phyloP scores from a whole-genome alignment of 2,329 filamentous ascomycete genomes.

The Cladorrhinum sp. region DNA sequence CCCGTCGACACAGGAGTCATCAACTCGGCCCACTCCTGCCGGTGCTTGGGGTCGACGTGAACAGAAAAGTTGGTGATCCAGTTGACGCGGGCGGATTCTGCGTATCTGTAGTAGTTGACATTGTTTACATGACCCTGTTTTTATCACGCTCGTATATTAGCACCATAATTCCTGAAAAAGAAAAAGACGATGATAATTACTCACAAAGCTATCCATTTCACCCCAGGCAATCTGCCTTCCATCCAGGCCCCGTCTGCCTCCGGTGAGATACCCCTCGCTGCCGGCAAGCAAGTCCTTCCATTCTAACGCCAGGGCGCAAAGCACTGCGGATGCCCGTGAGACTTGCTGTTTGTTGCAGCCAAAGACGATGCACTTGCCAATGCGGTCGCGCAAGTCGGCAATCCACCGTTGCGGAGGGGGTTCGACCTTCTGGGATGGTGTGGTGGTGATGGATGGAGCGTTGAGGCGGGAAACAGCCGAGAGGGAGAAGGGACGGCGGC shows the following conservation, averaged over 20 bases:
- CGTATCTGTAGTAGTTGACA: slow-evolving; percentile 77
- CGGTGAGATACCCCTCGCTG: slow-evolving; percentile 71
- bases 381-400: slow-evolving; percentile 60
- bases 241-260: slow-evolving; percentile 59
- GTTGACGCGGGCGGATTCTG: slow-evolving; percentile 76
- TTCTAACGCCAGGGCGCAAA: slow-evolving; percentile 57
- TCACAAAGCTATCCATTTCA: slow-evolving; percentile 66
- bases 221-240: slow-evolving; percentile 74
- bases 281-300: slow-evolving; percentile 73
- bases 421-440: slow-evolving; percentile 14
- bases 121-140: slow-evolving; percentile 78
- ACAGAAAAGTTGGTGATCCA: slow-evolving; percentile 70
- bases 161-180: background rate
- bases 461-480: slow-evolving; percentile 7
- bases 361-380: slow-evolving; percentile 74
- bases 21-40: slow-evolving; percentile 64
- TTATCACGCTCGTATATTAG: slow-evolving; percentile 11
- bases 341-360: slow-evolving; percentile 61
- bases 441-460: slow-evolving; percentile 5
- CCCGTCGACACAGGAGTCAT: slow-evolving; percentile 65
- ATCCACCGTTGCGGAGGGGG: slow-evolving; percentile 63
- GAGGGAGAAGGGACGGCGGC: slow-evolving; percentile 17
- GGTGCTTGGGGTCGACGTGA: slow-evolving; percentile 59
- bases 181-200: slow-evolving; percentile 12
- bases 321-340: slow-evolving; percentile 54